Evolutionary conservation across 139 green algal genomes (phyloP).

Genomic region (Pseudopediastrum boryanum): DNA sequence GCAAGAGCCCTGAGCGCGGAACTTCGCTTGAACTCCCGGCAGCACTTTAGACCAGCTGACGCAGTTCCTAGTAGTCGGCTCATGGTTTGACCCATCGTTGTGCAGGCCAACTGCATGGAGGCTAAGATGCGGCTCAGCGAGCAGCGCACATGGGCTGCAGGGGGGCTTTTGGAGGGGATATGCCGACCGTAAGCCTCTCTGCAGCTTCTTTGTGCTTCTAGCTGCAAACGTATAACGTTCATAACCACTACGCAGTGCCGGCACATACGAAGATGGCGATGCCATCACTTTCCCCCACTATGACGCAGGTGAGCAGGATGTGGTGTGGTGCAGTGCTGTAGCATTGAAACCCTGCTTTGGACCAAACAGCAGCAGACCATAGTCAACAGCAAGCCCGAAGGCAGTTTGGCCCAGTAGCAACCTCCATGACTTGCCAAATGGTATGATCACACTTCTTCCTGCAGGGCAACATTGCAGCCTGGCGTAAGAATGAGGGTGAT

Average conservation of each 20-base stretch:
- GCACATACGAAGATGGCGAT: slow-evolving; percentile 74
- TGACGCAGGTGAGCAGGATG: slow-evolving; percentile 70
- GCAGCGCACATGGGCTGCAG: background rate
- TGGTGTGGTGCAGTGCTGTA: background rate
- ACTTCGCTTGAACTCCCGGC: no score
- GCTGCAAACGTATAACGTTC: background rate
- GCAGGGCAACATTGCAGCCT: slow-evolving; percentile 83
- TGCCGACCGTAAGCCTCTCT: background rate
- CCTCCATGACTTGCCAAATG: background rate
- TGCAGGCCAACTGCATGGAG: no score
- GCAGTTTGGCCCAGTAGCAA: background rate
- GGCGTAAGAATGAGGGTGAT: slow-evolving; percentile 73
- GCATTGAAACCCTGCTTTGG: background rate
- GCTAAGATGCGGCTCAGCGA: background rate
- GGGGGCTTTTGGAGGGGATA: background rate
- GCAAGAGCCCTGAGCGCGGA: no score
- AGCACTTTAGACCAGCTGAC: no score
- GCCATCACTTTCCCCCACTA: slow-evolving; percentile 92
- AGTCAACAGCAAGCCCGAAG: background rate
- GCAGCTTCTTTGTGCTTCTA: background rate
- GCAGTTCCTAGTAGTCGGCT: no score
- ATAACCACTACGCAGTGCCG: slow-evolving; percentile 42
- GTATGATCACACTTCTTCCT: no score
- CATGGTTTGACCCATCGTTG: background rate
- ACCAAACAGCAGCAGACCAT: slow-evolving; percentile 2